Percentiles rank a stretch among this genome's conserved stretches.
Evolutionary conservation across 139 green algal genomes (phyloP).

Genomic region (Trebouxia sp.): DNA sequence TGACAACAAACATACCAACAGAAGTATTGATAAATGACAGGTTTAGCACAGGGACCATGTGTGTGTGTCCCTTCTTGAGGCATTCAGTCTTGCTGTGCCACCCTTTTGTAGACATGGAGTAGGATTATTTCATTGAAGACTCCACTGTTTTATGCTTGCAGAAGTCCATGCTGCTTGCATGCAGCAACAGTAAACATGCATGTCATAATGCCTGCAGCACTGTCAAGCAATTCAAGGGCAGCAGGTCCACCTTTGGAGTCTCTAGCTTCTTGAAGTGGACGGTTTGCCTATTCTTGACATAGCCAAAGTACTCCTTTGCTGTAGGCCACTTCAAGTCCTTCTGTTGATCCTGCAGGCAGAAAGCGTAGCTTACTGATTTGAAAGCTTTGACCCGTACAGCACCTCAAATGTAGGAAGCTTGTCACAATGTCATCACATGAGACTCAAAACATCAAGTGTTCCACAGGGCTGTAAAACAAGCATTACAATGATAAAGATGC

Average conservation of each 20-base stretch:
- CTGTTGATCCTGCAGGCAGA: slow-evolving; percentile 19
- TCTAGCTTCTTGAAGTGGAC: slow-evolving; percentile 74
- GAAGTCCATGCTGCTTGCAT: too few species aligned
- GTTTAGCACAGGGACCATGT: too few species aligned
- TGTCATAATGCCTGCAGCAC: background rate
- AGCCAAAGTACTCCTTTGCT: slow-evolving; percentile 70
- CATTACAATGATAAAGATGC: too few species aligned
- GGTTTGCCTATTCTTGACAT: slow-evolving; percentile 63
- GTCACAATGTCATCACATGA: too few species aligned
- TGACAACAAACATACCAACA: background rate
- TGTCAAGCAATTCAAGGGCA: background rate
- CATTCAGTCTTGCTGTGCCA: too few species aligned
- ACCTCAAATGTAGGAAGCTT: too few species aligned
- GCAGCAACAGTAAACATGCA: slow-evolving; percentile 21
- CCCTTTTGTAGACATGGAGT: too few species aligned
- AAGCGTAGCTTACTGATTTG: background rate
- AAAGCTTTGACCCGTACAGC: background rate
- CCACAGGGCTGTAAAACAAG: too few species aligned
- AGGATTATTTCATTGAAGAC: too few species aligned
- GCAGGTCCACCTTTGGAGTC: slow-evolving; percentile 34
- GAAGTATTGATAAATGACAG: background rate
- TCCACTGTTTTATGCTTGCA: too few species aligned
- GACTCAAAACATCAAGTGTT: too few species aligned
- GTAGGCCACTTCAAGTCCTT: slow-evolving; percentile 39
- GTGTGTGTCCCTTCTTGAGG: too few species aligned